These are phyloP conservation scores for Colletotrichum camelliae DNA, from an alignment of 2,329 filamentous ascomycete species.

Conservation along the genomic window DNA sequence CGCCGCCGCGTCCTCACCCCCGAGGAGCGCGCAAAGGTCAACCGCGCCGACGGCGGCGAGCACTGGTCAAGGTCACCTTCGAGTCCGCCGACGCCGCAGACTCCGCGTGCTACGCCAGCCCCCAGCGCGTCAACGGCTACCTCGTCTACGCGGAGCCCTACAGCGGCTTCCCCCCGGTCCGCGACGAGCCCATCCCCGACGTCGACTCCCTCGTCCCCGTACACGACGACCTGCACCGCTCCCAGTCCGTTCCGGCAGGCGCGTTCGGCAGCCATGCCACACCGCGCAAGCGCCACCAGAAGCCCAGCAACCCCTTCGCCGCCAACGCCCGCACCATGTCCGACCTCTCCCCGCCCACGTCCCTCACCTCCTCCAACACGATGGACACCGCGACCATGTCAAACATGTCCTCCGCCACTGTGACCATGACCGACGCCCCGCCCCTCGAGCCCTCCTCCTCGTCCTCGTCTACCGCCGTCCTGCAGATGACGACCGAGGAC, in stretches of 20 bases:
- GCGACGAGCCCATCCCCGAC: conserved; percentile 68
- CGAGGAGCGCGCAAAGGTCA: conserved; percentile 79
- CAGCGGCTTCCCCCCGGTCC: conserved; percentile 65
- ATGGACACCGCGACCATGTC: conserved; percentile 61
- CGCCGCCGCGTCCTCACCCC: conserved; percentile 68
- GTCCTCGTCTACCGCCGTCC: background rate
- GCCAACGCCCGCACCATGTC: conserved; percentile 36
- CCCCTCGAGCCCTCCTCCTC: conserved; percentile 21
- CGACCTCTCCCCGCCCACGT: conserved; percentile 47
- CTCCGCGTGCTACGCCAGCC: conserved; percentile 71
- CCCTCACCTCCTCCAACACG: conserved; percentile 59
- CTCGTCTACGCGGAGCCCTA: conserved; percentile 76
- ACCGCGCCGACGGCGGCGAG: conserved; percentile 80
- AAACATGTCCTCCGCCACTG: conserved; percentile 45
- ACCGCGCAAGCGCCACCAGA: conserved; percentile 28
- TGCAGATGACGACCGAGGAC: conserved; percentile 30
- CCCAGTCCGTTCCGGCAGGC: conserved; percentile 40
- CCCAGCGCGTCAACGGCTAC: conserved; percentile 74
- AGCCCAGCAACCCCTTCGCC: conserved; percentile 35
- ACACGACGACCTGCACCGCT: conserved; percentile 33
- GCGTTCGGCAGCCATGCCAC: conserved; percentile 26
- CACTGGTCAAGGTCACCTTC: conserved; percentile 91
- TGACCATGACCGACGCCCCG: conserved; percentile 47
- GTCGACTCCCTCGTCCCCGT: conserved; percentile 44
- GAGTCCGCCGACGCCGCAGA: conserved; percentile 76